phyloP scores from a whole-genome alignment of 176 grass and related monocot species.

The Aegilops bicornis region DNA sequence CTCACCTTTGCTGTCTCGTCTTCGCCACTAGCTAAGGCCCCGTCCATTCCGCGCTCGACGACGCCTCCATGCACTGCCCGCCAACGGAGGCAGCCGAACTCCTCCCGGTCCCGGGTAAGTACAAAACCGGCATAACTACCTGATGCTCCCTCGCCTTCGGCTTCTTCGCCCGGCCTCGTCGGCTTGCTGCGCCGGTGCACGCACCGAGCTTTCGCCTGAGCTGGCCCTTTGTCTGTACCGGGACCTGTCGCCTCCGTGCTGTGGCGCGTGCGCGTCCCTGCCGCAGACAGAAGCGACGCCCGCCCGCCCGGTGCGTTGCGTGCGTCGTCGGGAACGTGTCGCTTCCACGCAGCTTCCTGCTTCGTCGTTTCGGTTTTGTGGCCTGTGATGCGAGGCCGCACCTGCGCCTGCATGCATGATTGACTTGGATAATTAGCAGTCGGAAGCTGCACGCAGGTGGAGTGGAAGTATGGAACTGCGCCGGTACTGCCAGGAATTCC shows the following conservation, averaged over 20 bases:
- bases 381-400: too few relatives aligned
- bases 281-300: background rate
- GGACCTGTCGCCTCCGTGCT: too few relatives aligned
- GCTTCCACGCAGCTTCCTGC: constrained; percentile 15
- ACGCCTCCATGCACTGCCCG: background rate
- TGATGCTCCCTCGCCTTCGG: background rate
- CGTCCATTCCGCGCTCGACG: background rate
- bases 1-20: background rate
- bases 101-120: background rate
- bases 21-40: background rate
- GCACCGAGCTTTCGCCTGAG: constrained; percentile 7
- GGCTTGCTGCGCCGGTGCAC: background rate
- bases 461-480: background rate
- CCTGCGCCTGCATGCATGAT: too few relatives aligned
- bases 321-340: background rate
- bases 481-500: background rate
- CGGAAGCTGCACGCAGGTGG: background rate
- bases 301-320: background rate
- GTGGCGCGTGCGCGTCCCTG: too few relatives aligned
- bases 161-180: background rate
- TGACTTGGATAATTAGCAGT: too few relatives aligned
- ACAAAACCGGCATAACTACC: background rate
- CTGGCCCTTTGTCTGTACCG: background rate
- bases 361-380: background rate
- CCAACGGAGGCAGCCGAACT: background rate